A percentile compares a stretch with the other conserved stretches of the same genome.
Conservation (phyloP, 2,329 filamentous ascomycete genomes). For the Thelonectria blattea region DNA sequence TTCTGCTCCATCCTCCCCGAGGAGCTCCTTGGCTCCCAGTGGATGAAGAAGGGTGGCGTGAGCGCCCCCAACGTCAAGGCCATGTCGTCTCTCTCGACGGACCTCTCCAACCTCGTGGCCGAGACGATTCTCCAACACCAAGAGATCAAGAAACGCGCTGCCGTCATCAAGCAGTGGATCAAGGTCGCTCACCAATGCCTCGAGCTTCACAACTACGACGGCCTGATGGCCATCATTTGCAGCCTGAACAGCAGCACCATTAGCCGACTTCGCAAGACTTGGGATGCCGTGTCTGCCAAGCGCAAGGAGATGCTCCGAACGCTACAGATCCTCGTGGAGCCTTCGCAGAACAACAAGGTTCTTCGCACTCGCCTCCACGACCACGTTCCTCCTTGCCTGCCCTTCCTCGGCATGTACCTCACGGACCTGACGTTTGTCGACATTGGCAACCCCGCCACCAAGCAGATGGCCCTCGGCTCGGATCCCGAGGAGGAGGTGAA, state of each 20-base stretch:
- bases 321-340: slow-evolving; percentile 85
- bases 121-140: slow-evolving; percentile 87
- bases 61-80: slow-evolving; percentile 89
- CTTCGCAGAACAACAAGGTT: slow-evolving; percentile 87
- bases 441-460: slow-evolving; percentile 87
- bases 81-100: slow-evolving; percentile 91
- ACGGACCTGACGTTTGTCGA: slow-evolving; percentile 97
- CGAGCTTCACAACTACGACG: slow-evolving; percentile 94
- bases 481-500: slow-evolving; percentile 66
- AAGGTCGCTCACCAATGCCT: slow-evolving; percentile 89
- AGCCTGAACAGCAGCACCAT: slow-evolving; percentile 92
- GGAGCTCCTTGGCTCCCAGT: slow-evolving; percentile 88
- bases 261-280: slow-evolving; percentile 84
- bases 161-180: slow-evolving; percentile 96
- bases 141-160: slow-evolving; percentile 91
- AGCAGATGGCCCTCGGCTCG: slow-evolving; percentile 64
- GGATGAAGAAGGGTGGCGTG: slow-evolving; percentile 85
- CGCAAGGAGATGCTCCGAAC: slow-evolving; percentile 80
- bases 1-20: slow-evolving; percentile 93
- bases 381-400: slow-evolving; percentile 88
- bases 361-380: slow-evolving; percentile 83
- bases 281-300: slow-evolving; percentile 86
- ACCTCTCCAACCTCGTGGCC: slow-evolving; percentile 89
- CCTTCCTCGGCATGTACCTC: slow-evolving; percentile 94
- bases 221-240: slow-evolving; percentile 95